Conservation (phyloP, 129 eudicot genomes). For the Oenanthe sinensis region DNA sequence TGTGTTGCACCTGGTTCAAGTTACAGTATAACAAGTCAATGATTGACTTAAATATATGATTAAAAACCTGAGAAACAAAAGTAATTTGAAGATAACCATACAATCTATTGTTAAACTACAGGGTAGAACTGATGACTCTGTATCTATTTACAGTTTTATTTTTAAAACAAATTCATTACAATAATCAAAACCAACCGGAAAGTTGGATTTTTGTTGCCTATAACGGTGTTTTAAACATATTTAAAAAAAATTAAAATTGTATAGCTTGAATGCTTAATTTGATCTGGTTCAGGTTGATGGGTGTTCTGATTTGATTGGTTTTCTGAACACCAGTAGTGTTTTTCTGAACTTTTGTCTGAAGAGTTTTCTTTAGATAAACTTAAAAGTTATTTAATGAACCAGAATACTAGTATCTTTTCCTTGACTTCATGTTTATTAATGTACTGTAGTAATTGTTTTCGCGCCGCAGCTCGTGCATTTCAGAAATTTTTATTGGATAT, state of each 20-base stretch:
- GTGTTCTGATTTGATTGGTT: no score
- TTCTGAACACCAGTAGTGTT: neutral
- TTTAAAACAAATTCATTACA: neutral
- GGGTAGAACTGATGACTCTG: neutral
- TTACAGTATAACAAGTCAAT: neutral
- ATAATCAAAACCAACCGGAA: neutral
- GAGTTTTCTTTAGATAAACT: neutral
- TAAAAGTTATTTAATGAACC: neutral
- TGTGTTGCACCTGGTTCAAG: neutral
- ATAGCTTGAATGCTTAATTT: no score
- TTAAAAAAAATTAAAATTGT: no score
- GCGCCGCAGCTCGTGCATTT: neutral
- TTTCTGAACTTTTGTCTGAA: neutral
- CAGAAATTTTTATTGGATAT: neutral
- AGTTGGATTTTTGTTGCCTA: no score
- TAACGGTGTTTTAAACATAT: no score
- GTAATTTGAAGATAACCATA: neutral
- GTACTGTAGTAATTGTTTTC: neutral
- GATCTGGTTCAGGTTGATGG: no score
- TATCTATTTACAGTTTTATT: neutral
- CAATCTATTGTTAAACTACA: neutral
- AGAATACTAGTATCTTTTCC: neutral
- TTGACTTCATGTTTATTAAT: neutral
- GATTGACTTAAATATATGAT: neutral
- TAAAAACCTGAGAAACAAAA: neutral